Base-by-base conservation (phyloP, 495 filamentous ascomycete genomes). In the Lasiosphaeris hirsuta region DNA sequence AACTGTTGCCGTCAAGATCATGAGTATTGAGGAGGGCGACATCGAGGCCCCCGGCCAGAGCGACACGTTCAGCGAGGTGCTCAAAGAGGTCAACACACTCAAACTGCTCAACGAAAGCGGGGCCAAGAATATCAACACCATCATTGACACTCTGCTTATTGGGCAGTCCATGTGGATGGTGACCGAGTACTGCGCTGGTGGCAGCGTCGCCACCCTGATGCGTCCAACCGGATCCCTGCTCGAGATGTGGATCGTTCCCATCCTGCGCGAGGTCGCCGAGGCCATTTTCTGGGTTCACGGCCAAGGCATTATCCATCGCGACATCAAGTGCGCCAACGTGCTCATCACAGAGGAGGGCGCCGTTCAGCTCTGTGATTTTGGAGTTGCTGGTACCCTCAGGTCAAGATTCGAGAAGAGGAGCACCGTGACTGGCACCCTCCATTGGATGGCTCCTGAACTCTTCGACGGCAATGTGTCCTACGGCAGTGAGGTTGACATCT, bases 281-380 rank as follows among this genome's bases (percentile, higher is more conserved):
- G 55, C 45, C 17, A 36, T 58, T 4, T 51, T 10, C 39, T 58
- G 55, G 55, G 41, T 58, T 7, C 55, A 58, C 38, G 34, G 30
- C 18, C 45, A 51, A 17, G 38, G 39, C 3, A 43, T 58, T 10
- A 43, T 58, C 38, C 55, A 58, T 23, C 55, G 55, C 9, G 55
- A 58, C 19, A 42, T 58, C 46, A 58, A 58, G 23, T 58, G 55
- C 23, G 55, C 55, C 18, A 58, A 58, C 33, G 55, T 58, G n/a
- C 47, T 58, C 10, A 36, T 58, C 14, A 51, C 46, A 1, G 46
- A 51, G 14, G 10, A 14, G 3, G 55, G 55, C 1, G 47, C 33
- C 10, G 55, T 58, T n/a, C 55, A 58, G 47, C 19, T 58, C 0
- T 51, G 55, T 17, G 55, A 58, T 18, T 58, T 58, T 37, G 55